These are phyloP conservation scores for Colletotrichum gigasporum DNA, from an alignment of 2,329 filamentous ascomycete species.

Conservation along the genomic window DNA sequence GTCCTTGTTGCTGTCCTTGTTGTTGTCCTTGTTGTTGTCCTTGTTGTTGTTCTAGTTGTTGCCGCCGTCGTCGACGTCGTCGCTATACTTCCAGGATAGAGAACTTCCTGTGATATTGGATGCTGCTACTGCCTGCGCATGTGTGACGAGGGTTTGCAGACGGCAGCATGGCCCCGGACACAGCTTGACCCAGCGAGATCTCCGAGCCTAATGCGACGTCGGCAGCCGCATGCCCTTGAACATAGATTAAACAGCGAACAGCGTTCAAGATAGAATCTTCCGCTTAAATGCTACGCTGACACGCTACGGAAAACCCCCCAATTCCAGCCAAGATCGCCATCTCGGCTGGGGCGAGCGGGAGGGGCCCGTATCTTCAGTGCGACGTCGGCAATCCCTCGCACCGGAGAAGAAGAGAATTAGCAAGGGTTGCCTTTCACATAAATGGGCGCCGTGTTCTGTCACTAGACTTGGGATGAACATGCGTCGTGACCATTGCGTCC, in stretches of 20 bases:
- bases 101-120: too few species aligned
- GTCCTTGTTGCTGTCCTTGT: too few species aligned
- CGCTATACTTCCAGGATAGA: too few species aligned
- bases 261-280: neutral
- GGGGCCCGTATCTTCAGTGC: neutral
- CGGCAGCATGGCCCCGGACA: too few species aligned
- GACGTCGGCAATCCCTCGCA: neutral
- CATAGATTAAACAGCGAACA: neutral
- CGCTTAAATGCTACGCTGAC: neutral
- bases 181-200: too few species aligned
- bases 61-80: too few species aligned
- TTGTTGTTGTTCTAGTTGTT: too few species aligned
- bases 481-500: neutral
- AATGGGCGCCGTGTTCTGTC: neutral
- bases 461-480: neutral
- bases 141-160: too few species aligned
- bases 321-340: conserved; percentile 4
- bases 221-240: neutral
- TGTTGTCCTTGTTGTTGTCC: too few species aligned
- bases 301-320: neutral
- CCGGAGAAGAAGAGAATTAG: neutral
- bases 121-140: too few species aligned
- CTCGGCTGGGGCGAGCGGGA: too few species aligned
- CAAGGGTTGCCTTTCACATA: neutral
- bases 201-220: neutral